phyloP scores from a whole-genome alignment of 495 filamentous ascomycete genomes.

The Astrothelium macrocarpum region DNA sequence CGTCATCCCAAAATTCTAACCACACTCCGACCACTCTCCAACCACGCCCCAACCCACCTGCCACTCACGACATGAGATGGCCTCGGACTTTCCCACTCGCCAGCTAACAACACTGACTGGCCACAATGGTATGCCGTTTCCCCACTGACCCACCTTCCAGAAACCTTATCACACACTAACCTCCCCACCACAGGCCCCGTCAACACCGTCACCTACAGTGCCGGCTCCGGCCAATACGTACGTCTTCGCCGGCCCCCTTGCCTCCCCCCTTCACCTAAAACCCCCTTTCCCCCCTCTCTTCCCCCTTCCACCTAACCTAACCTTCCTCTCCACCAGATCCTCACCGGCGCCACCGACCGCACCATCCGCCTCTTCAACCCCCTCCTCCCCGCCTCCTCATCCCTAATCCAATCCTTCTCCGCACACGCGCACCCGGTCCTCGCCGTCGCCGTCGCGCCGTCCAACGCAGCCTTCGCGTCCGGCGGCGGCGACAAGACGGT shows the following conservation, averaged over 20 bases:
- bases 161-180: neutral
- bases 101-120: constrained; percentile 26
- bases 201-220: constrained; percentile 62
- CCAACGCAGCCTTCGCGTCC: constrained; percentile 73
- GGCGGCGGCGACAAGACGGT: constrained; percentile 81
- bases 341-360: constrained; percentile 81
- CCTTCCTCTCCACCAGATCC: constrained; percentile 40
- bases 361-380: constrained; percentile 69
- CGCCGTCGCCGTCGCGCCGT: constrained; percentile 58
- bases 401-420: constrained; percentile 73
- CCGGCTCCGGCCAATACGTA: constrained; percentile 55
- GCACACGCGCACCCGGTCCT: constrained; percentile 89
- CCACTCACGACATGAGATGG: constrained; percentile 16
- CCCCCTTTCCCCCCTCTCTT: too few relatives aligned
- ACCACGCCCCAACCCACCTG: too few relatives aligned
- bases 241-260: too few relatives aligned
- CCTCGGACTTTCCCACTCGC: constrained; percentile 26
- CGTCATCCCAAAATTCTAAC: too few relatives aligned
- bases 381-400: constrained; percentile 38
- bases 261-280: too few relatives aligned
- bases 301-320: too few relatives aligned
- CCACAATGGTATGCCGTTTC: constrained; percentile 27
- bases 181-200: constrained; percentile 46
- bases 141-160: neutral
- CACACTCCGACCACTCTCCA: too few relatives aligned